Conservation (phyloP, 345 rosid genomes). For the Corchorus olitorius region DNA sequence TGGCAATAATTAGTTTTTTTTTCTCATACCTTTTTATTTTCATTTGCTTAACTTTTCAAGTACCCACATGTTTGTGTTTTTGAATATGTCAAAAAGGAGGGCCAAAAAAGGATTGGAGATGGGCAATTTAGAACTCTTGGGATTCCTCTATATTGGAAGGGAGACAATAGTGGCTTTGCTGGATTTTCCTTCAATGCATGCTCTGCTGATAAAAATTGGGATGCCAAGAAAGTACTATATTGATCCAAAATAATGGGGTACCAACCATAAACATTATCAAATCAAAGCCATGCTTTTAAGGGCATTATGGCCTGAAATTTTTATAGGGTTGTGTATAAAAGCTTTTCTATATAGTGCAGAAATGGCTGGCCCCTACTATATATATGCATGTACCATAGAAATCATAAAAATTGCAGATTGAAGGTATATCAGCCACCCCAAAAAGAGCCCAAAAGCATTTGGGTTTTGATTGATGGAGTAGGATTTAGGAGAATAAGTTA, state of each 20-base stretch:
- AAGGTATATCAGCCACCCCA: neutral
- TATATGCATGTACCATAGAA: neutral
- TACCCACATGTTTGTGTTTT: neutral
- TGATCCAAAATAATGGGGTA: neutral
- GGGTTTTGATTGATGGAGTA: neutral
- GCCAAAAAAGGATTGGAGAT: constrained; percentile 3
- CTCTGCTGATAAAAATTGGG: neutral
- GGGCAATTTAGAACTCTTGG: neutral
- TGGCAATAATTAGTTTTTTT: neutral
- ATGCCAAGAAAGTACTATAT: neutral
- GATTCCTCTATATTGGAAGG: neutral
- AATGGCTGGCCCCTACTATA: neutral
- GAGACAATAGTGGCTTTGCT: constrained; percentile 7
- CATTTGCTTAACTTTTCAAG: neutral
- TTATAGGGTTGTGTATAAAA: neutral
- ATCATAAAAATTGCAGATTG: neutral
- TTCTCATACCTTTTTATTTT: neutral
- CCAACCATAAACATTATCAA: neutral
- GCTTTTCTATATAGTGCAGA: neutral
- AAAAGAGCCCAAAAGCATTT: neutral
- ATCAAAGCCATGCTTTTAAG: constrained; percentile 11
- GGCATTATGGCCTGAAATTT: neutral
- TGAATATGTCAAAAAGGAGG: neutral
- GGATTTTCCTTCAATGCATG: neutral
- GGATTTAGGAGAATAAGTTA: neutral